Evolutionary conservation across 306 rosid genomes (phyloP).

Genomic region (Geum urbanum): DNA sequence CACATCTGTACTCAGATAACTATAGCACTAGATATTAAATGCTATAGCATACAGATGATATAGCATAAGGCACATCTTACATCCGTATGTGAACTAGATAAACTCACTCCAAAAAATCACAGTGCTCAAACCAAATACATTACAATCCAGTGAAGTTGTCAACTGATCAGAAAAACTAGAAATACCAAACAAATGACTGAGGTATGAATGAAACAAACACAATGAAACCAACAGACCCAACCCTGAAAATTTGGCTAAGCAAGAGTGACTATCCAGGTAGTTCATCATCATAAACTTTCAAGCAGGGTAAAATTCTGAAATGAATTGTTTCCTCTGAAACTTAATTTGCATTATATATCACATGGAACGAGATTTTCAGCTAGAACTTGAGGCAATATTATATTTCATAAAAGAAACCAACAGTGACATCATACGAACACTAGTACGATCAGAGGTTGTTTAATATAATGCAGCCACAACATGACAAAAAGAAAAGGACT

Average conservation of each 20-base stretch:
- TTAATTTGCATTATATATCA: neutral
- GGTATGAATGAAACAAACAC: neutral
- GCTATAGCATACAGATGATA: neutral
- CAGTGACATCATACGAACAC: neutral
- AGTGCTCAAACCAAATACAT: neutral
- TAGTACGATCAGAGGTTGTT: neutral
- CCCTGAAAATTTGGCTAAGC: neutral
- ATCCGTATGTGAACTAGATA: neutral
- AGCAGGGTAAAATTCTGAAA: neutral
- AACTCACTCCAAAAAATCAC: neutral
- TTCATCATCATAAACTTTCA: neutral
- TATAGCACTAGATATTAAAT: constrained; percentile 7
- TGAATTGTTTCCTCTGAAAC: too few relatives aligned
- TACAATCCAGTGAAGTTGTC: neutral
- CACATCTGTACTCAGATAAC: neutral
- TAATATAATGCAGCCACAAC: neutral
- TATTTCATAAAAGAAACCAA: neutral
- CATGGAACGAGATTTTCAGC: neutral
- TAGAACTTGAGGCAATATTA: neutral
- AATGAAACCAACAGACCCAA: neutral
- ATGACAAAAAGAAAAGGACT: constrained; percentile 1
- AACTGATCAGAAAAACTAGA: neutral
- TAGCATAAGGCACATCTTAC: neutral
- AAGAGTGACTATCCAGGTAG: neutral
- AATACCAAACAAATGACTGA: neutral